phyloP scores from a whole-genome alignment of 140 eudicot genomes.

The Bidens hawaiensis region DNA sequence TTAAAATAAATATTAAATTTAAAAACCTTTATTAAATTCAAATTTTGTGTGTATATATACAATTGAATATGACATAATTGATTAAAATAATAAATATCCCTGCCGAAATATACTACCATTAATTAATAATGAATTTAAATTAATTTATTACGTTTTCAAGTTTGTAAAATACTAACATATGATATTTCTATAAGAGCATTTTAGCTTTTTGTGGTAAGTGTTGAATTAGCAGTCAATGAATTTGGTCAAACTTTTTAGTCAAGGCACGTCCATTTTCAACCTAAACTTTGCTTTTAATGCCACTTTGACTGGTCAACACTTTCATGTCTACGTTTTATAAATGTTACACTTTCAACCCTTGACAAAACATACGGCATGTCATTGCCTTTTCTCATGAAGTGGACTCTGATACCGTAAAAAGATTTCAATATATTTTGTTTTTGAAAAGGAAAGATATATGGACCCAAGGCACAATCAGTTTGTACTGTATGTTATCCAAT shows the following conservation, averaged over 20 bases:
- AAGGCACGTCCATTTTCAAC: conserved; percentile 56
- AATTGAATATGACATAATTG: too few species aligned
- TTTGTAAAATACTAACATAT: too few species aligned
- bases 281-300: conserved; percentile 41
- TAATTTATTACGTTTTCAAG: too few species aligned
- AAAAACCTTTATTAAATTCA: too few species aligned
- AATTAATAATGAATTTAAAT: too few species aligned
- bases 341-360: conserved; percentile 16
- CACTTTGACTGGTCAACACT: conserved; percentile 61
- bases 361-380: not conserved
- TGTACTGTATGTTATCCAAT: not conserved
- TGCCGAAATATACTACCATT: too few species aligned
- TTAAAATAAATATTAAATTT: too few species aligned
- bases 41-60: too few species aligned
- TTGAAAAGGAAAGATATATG: not conserved
- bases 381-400: conserved; percentile 1
- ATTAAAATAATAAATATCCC: too few species aligned
- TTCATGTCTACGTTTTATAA: conserved; percentile 21
- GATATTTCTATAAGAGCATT: not conserved
- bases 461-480: not conserved
- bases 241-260: conserved; percentile 32
- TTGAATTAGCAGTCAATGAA: conserved; percentile 27
- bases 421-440: not conserved
- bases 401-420: not conserved
- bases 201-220: conserved; percentile 4